Evolutionary conservation across 257 asterid genomes (phyloP).

Genomic region (Catharanthus roseus): DNA sequence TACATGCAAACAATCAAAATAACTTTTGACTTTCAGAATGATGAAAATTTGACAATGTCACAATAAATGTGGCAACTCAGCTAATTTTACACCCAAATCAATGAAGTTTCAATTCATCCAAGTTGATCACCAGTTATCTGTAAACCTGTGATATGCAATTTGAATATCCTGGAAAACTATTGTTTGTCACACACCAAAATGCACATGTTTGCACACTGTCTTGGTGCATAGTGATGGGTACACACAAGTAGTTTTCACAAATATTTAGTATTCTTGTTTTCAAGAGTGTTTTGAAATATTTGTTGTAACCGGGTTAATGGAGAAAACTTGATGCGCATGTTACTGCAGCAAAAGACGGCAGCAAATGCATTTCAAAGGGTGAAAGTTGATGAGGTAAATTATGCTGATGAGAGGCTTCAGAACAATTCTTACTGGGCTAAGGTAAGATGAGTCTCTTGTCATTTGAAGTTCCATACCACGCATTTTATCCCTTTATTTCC

Average conservation of each 20-base stretch:
- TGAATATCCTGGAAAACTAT: background rate
- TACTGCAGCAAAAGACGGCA: conserved; percentile 61
- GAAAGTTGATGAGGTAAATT: conserved; percentile 35
- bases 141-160: background rate
- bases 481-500: background rate
- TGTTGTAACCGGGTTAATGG: background rate
- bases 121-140: background rate
- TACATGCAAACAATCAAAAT: background rate
- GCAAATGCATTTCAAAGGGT: conserved; percentile 59
- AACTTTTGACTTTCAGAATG: background rate
- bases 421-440: conserved; percentile 98
- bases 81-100: background rate
- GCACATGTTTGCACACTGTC: no score
- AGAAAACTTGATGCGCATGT: conserved; percentile 2
- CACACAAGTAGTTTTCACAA: no score
- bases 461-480: background rate
- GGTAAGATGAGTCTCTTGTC: conserved; percentile 36
- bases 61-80: background rate
- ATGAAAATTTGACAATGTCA: background rate
- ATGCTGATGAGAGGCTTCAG: conserved; percentile 67
- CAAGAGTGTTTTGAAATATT: background rate
- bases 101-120: background rate
- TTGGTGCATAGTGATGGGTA: background rate
- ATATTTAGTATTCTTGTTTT: background rate
- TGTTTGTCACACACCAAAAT: background rate